Evolutionary conservation across 257 asterid species (phyloP), one percentile per base, ranked within the genome.

Genomic region (Orobanche coerulescens): DNA sequence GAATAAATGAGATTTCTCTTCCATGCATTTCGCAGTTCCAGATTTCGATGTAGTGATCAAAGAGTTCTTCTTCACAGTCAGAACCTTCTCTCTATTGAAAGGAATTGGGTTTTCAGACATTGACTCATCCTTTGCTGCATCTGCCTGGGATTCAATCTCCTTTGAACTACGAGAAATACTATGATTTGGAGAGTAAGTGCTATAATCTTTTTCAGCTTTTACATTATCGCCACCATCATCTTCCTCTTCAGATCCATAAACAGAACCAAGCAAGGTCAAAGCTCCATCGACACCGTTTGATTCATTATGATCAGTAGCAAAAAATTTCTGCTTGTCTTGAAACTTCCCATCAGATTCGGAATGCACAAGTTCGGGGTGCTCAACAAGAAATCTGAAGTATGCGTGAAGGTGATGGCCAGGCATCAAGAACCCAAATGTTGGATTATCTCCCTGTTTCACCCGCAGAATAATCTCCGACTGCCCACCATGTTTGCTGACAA

Each of bases 371-470:
- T 89, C 87, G 7, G 82, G 88, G 82, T 89, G 94, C 69, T 86
- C 90, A 43, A 93, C 94, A 56, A 93, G 95, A 79, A 65, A 89
- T 76, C 89, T 82, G 73, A 79, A 93, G 81, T 93, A 89, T 10
- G 95, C 75, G 73, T 93, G 97, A 74, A 86, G 92, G 62, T 78
- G 79, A 59, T 89, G 94, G 65, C 75, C 86, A 51, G 97, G 97
- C 96, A 93, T 84, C 79, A 93, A 75, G 77, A 93, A 93, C 62
- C 96, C 95, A 75, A 93, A 93, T 12, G 94, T 80, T 19, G 96
- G 97, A 69, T 93, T 93, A 71, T 84, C 85, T 56, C 96, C 98
- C 75, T 89, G 96, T 65, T 89, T 93, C 73, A 93, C 97, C 70
- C 98, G 81, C 66, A 93, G 74, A 75, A 93, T 74, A 67, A 89